Evolutionary conservation across 2,329 filamentous ascomycete genomes (phyloP), one percentile per base, ranked within the genome.

Genomic region (Atkinsonella texensis): DNA sequence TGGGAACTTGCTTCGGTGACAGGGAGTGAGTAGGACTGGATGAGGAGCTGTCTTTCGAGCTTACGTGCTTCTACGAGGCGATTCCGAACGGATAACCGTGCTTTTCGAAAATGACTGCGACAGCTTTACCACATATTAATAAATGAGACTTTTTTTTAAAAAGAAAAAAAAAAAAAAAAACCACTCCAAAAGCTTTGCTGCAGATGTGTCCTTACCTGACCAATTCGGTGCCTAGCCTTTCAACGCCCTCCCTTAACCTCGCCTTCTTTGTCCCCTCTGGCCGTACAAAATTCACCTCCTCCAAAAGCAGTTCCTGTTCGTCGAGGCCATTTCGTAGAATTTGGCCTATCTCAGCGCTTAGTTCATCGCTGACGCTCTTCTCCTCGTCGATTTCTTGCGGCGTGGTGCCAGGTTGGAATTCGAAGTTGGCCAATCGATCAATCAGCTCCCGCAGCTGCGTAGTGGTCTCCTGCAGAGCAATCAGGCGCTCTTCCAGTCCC

Each of bases 261-360:
- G 77, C 76, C 65, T 77, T 84, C 60, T 85, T 82, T 53, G 77
- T 76, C 2, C 73, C 73, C 3, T 73, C 65, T 2, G 58, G 63
- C 38, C 78, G 73, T 28, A 89, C 68, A 59, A 88, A 88, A 55
- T 85, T 79, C 31, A 88, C 76, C 61, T 95, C 89, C 63, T 93
- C 88, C 46, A 74, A 74, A 35, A 96, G 64, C 17, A 93, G 68
- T 65, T 95, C 90, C 57, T 93, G 78, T 53, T 95, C 88, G 56
- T 94, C 88, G 60, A 94, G 84, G 48, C 86, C 80, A 52, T 87
- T 83, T 59, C 87, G 84, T 54, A 96, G 69, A 17, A 79, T 78
- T 61, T 87, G 82, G 58, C 85, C 83, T 56, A 96, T 95, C 65
- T 96, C 89, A 20, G 80, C 75, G 57, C 81, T 80, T 35, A 96